Evolutionary conservation across 371 early-diverging fungal genomes (phyloP).

Genomic region (Capillidium heterosporum): DNA sequence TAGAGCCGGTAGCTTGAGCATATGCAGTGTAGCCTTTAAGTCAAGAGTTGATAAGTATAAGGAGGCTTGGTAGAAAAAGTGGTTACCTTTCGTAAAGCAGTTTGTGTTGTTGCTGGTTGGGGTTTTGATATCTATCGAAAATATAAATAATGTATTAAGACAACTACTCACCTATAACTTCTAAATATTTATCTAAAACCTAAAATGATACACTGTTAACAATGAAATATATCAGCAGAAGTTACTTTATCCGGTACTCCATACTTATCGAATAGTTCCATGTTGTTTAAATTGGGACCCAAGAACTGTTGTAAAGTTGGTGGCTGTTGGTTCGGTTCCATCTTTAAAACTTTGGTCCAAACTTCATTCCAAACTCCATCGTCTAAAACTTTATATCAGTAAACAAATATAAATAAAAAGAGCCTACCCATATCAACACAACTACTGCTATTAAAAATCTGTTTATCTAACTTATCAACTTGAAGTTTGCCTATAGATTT

Average conservation of each 20-base stretch:
- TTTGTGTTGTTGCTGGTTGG: constrained; percentile 38
- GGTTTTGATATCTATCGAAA: constrained; percentile 42
- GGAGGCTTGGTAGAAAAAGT: too few species aligned
- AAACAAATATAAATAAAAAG: too few species aligned
- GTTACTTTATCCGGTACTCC: not conserved
- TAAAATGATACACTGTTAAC: not conserved
- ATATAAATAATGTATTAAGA: not conserved
- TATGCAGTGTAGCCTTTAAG: constrained; percentile 42
- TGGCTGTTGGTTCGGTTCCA: not conserved
- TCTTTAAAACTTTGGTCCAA: not conserved
- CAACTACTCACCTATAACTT: not conserved
- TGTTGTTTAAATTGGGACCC: not conserved
- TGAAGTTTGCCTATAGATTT: not conserved
- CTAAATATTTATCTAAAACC: not conserved
- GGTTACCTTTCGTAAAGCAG: constrained; percentile 62
- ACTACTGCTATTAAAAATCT: too few species aligned
- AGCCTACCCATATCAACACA: too few species aligned
- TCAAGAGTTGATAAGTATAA: not conserved
- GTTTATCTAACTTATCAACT: not conserved
- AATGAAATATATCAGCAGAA: not conserved
- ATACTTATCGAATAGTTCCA: not conserved
- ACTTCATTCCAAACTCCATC: not conserved
- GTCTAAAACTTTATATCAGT: not conserved
- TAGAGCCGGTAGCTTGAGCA: constrained; percentile 58
- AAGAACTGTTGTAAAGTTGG: not conserved